Percentiles rank a stretch among this genome's conserved stretches.
phyloP scores from a whole-genome alignment of 2,329 filamentous ascomycete species.

The Aspergillus carbonarius region DNA sequence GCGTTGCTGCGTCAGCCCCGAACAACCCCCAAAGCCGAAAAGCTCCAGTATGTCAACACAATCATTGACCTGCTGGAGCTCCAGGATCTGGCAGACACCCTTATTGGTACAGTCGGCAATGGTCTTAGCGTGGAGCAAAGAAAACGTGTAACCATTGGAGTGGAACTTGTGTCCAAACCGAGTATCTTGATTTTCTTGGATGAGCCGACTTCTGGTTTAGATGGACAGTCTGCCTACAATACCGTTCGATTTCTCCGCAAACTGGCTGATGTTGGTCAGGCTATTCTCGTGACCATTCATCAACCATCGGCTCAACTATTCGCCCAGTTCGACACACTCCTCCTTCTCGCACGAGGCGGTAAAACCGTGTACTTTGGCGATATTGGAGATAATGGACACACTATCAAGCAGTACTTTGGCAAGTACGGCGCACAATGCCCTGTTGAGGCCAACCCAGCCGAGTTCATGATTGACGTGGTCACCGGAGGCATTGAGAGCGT shows the following conservation, averaged over 20 bases:
- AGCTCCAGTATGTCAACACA: constrained; percentile 72
- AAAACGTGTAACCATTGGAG: constrained; percentile 79
- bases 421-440: constrained; percentile 54
- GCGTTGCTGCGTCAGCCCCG: constrained; percentile 78
- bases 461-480: constrained; percentile 62
- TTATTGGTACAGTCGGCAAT: constrained; percentile 82
- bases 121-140: constrained; percentile 61
- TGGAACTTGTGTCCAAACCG: constrained; percentile 86
- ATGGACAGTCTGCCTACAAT: constrained; percentile 86
- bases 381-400: constrained; percentile 57
- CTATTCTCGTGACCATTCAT: constrained; percentile 89
- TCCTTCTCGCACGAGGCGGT: constrained; percentile 62
- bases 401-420: constrained; percentile 60
- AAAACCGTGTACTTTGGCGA: constrained; percentile 66
- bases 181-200: constrained; percentile 85
- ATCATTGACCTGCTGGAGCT: constrained; percentile 79
- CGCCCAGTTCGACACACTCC: constrained; percentile 68
- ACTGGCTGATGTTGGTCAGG: constrained; percentile 79
- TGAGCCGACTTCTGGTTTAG: constrained; percentile 88
- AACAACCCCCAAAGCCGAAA: constrained; percentile 66
- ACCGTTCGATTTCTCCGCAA: constrained; percentile 82
- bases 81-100: constrained; percentile 79
- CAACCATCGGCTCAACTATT: constrained; percentile 90
- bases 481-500: not conserved
- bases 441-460: constrained; percentile 65